Base-by-base conservation (phyloP, 1,139 yeast species). In the Groenewaldozyma auringiensis region DNA sequence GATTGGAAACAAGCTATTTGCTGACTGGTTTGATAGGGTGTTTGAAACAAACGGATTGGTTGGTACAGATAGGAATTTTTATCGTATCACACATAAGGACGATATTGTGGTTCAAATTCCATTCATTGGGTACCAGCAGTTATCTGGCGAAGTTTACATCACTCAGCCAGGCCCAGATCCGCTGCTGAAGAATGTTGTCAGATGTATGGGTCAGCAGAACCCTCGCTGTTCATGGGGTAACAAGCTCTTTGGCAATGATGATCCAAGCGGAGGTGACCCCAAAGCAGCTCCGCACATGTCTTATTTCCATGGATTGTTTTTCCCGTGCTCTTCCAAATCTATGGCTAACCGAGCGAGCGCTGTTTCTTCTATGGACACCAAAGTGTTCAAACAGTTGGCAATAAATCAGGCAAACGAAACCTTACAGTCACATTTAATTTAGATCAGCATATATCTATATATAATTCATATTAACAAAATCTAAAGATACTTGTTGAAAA, bases 1-100 rank as follows among this genome's bases (percentile, higher is more conserved):
- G 53, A 63, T 81, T 25, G 85, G 84, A 2, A 79, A 80, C 56
- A 55, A 54, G 4, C 59, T 62, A 4, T 69, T 79, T 63, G 38
- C 47, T n/a, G 35, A 36, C 8, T 46, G 44, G 44, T 44, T 43
- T 20, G 41, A 41, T 18, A 21, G 22, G 2, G 31, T 22, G 16
- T 43, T 46, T n/a, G 16, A 31, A n/a, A 17, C 37, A 6, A 17
- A 3, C 4, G 49, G 49, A 27, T 40, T 39, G 41, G 27, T 21
- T 14, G 13, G 13, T 14, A 9, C 38, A 18, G 4, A 3, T 4
- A 16, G 49, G 14, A 40, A 46, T 22, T 42, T 31, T 22, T 44
- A 22, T 22, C 42, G 47, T 11, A 36, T 46, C 25, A 42, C 46
- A 11, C 36, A 44, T n/a, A 9, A 8, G 16, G 35, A 36, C n/a